Evolutionary conservation across 2,329 filamentous ascomycete species (phyloP), one percentile per base, ranked within the genome.

Genomic region (Ophiocordyceps sinensis): DNA sequence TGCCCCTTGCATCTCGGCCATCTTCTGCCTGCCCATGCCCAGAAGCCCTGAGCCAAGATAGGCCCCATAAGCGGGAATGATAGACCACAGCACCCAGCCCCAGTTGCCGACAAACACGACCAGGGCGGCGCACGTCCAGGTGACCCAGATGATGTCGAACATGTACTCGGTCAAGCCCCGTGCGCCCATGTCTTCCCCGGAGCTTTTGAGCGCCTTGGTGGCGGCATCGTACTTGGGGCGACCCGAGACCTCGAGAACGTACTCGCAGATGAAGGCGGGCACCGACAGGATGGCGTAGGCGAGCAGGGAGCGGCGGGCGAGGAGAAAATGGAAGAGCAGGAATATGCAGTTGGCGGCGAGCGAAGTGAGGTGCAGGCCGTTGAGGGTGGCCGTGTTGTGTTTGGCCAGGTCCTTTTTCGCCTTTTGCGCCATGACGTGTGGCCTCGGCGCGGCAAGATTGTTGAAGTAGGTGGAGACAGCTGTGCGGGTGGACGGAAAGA

Each of bases 111-210:
- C 74, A 26, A 94, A 47, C 14, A 82, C 72, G 13, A 81, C 87
- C n/a, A 82, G 60, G 9, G 80, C 62, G 34, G 85, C 67, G 41
- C 79, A 83, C 11, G 76, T 79, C 80, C 88, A 95, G 0, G 87
- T 95, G 66, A 94, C 86, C 75, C 94, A 96, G 41, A 94, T 68
- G 39, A 94, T 76, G 64, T 98, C 91, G 73, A 94, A 98, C 82
- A 96, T 85, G 68, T 93, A 96, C 64, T 95, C 91, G 11, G 89
- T 96, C 67, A 98, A 65, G 5, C 91, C 91, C 29, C 81, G 74
- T 10, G 86, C 85, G 41, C 83, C 78, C 40, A 98, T 75, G 59
- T 98, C 91, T 58, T 96, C 88, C 36, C 91, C 89, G 1, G 85
- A 69, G 28, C 73, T 77, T 57, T 76, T 79, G 46, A 96, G 68